Conservation (phyloP, 2,329 filamentous ascomycete species). For the Aureobasidium namibiae region DNA sequence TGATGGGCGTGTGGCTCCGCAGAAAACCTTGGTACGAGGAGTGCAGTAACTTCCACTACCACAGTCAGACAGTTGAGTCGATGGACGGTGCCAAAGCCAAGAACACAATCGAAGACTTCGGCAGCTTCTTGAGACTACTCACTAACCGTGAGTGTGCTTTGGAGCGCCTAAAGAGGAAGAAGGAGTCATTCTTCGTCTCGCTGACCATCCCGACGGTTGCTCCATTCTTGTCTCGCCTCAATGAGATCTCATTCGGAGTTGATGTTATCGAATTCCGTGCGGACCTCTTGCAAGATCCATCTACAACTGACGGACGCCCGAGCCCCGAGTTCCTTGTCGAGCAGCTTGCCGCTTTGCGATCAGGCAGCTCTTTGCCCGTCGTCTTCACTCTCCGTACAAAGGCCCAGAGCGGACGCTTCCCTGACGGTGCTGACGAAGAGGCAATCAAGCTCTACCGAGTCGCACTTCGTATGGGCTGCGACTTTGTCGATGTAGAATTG, state of each 20-base stretch:
- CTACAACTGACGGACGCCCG: conserved; percentile 48
- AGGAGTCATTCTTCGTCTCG: conserved; percentile 84
- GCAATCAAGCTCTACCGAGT: conserved; percentile 67
- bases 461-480: conserved; percentile 74
- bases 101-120: conserved; percentile 59
- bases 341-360: conserved; percentile 73
- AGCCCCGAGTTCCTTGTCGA: conserved; percentile 68
- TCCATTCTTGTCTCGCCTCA: conserved; percentile 55
- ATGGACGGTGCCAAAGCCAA: conserved; percentile 24
- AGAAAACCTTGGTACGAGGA: conserved; percentile 83
- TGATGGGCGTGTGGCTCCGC: conserved; percentile 81
- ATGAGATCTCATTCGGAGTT: conserved; percentile 68
- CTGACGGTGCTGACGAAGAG: conserved; percentile 58
- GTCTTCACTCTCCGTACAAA: conserved; percentile 87
- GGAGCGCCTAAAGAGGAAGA: conserved; percentile 52
- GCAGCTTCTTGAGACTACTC: conserved; percentile 62
- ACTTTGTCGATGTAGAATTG: conserved; percentile 91
- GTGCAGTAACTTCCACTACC: conserved; percentile 92
- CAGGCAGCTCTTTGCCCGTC: conserved; percentile 64
- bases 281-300: conserved; percentile 72
- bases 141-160: conserved; percentile 52
- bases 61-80: conserved; percentile 58
- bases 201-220: conserved; percentile 72
- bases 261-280: conserved; percentile 94
- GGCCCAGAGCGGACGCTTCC: conserved; percentile 81